phyloP scores from a whole-genome alignment of 148 eudicot species.

The Diospyros lotus region DNA sequence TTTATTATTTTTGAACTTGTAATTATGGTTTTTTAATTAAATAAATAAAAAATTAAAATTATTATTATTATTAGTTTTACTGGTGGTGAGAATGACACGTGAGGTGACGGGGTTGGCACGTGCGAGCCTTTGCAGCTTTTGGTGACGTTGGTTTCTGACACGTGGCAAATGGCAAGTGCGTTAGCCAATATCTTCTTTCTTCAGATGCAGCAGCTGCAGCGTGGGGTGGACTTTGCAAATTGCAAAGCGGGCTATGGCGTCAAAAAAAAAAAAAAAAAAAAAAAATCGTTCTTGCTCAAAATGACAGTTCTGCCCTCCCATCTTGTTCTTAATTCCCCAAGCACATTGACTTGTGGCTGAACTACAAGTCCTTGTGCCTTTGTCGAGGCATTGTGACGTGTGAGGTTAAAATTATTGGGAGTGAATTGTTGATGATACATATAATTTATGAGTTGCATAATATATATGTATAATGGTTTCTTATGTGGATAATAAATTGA shows the following conservation, averaged over 20 bases:
- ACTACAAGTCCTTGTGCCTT: no score
- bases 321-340: background rate
- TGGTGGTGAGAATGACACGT: slow-evolving; percentile 6
- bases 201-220: background rate
- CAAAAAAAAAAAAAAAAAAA: no score
- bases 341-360: background rate
- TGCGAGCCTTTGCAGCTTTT: background rate
- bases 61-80: background rate
- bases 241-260: background rate
- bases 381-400: no score
- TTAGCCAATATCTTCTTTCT: slow-evolving; percentile 17
- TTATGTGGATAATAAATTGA: no score
- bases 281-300: background rate
- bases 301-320: background rate
- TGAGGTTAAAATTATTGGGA: no score
- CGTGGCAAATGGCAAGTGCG: slow-evolving; percentile 19
- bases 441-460: no score
- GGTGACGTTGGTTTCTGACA: slow-evolving; percentile 20
- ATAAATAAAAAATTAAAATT: no score
- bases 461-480: no score
- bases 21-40: background rate
- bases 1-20: background rate
- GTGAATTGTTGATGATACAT: no score
- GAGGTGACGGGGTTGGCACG: slow-evolving; percentile 20
- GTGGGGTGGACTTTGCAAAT: slow-evolving; percentile 2